Percentiles rank a stretch among this genome's conserved stretches.
Evolutionary conservation across 257 asterid species (phyloP).

Genomic region (Ophiorrhiza pumila): DNA sequence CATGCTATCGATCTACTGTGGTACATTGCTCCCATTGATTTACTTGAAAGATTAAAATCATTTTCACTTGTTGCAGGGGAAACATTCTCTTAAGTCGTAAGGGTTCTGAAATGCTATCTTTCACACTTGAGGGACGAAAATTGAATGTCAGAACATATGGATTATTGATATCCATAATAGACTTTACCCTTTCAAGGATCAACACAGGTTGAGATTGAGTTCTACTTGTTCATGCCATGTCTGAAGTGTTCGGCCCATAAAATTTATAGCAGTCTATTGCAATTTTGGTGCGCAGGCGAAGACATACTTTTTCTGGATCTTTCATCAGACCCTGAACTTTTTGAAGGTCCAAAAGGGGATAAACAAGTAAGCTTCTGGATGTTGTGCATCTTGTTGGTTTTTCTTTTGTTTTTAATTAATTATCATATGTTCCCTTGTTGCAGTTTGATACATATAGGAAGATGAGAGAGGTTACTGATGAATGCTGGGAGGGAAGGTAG

Average conservation of each 20-base stretch:
- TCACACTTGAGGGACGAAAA: constrained; percentile 67
- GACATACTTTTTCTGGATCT: constrained; percentile 88
- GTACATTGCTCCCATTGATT: constrained; percentile 12
- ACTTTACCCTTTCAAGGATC: constrained; percentile 91
- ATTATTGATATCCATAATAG: constrained; percentile 69
- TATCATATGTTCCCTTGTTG: constrained; percentile 22
- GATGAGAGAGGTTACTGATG: constrained; percentile 82
- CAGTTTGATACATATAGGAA: constrained; percentile 91
- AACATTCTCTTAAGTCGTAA: constrained; percentile 74
- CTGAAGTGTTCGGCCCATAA: constrained; percentile 3
- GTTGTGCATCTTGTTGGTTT: constrained; percentile 13
- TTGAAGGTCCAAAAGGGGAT: constrained; percentile 87
- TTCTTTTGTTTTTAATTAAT: constrained; percentile 8
- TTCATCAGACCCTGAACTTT: constrained; percentile 81
- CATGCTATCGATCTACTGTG: constrained; percentile 21
- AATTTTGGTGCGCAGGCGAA: constrained; percentile 56
- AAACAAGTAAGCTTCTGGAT: constrained; percentile 51
- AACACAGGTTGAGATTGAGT: constrained; percentile 60
- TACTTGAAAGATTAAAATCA: constrained; percentile 19
- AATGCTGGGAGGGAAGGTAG: constrained; percentile 98
- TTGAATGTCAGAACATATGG: constrained; percentile 67
- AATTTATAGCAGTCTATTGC: not conserved
- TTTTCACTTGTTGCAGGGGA: constrained; percentile 58
- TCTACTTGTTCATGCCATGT: constrained; percentile 1
- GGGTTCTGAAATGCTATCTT: constrained; percentile 49